Evolutionary conservation across 2,329 filamentous ascomycete species (phyloP), one percentile per base, ranked within the genome.

Genomic region (Venturia asperata): DNA sequence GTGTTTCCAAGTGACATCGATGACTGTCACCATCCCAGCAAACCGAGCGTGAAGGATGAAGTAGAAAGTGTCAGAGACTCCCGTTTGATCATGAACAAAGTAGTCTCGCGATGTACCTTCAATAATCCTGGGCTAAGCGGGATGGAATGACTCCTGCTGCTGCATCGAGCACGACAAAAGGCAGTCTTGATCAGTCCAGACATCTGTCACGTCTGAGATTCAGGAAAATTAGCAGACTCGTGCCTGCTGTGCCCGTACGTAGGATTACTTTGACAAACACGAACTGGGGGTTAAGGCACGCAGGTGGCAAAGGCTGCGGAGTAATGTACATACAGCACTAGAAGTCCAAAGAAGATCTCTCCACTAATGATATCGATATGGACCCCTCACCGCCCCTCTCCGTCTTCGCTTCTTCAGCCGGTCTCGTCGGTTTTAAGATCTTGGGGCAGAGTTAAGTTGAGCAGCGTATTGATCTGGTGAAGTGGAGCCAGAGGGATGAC

Each of bases 401-500:
- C 0, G 67, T 75, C 60, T 49, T 71, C 5, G 74, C 70, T 30
- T 66, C 67, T 19, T 69, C 71, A 66, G 65, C 71, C 5, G 73
- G 74, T 24, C 58, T 74, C n/a, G 64, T 68, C 49, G 70, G 68
- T 1, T 69, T 68, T 67, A 52, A 39, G 45, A 27, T 58, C 9
- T 11, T 58, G 30, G 45, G 27, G 37, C 68, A 69, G 49, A 73
- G 69, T 17, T 67, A 72, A 39, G 55, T 78, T 17, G 73, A 76
- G 71, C 74, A 76, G 70, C 75, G 74, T 43, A 71, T 79, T 63
- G 75, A 80, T 65, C 70, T 78, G 3, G 64, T 70, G 42, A 77
- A 77, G 66, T 81, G 79, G 79, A 72, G 73, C 10, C 68, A 78
- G 63, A 71, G 74, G 21, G 42, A 64, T 0, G 74, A 79, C 49